A percentile compares a stretch with the other conserved stretches of the same genome.
These are phyloP conservation scores for Kwoniella shivajii DNA, from an alignment of 1,284 basidiomycete genomes.

Conservation along the genomic window DNA sequence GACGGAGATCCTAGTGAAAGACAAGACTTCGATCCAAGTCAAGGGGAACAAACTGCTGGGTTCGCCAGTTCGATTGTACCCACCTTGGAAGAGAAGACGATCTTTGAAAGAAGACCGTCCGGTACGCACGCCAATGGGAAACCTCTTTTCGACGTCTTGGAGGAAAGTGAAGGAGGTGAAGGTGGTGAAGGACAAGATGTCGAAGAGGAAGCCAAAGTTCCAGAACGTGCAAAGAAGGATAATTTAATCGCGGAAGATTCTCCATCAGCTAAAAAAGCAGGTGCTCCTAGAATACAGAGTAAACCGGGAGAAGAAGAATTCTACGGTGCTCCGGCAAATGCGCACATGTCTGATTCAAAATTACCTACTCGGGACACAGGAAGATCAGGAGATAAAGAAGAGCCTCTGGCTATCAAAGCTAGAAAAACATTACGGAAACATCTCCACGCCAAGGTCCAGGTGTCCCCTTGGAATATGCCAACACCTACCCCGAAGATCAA, in stretches of 20 bases:
- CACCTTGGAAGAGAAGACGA: conserved; percentile 69
- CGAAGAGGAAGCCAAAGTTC: conserved; percentile 29
- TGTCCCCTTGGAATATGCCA: conserved; percentile 57
- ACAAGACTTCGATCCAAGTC: conserved; percentile 59
- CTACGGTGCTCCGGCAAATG: conserved; percentile 62
- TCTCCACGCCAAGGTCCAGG: conserved; percentile 60
- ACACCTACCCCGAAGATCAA: conserved; percentile 71
- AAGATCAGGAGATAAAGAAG: conserved; percentile 57
- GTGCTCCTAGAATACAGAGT: conserved; percentile 46
- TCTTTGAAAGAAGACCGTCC: conserved; percentile 56
- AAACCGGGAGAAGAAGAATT: conserved; percentile 40
- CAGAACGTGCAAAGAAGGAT: conserved; percentile 29
- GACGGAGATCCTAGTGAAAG: conserved; percentile 61
- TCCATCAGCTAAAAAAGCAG: conserved; percentile 14
- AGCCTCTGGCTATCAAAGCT: conserved; percentile 61
- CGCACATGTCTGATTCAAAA: conserved; percentile 57
- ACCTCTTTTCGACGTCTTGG: conserved; percentile 49
- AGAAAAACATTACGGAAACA: conserved; percentile 63
- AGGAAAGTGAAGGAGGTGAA: conserved; percentile 30
- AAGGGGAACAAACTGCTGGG: conserved; percentile 61
- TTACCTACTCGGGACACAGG: conserved; percentile 32
- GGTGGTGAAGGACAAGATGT: conserved; percentile 11
- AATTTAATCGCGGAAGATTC: conserved; percentile 16
- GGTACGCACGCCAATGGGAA: conserved; percentile 50
- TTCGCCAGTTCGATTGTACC: conserved; percentile 70